Base-by-base conservation (phyloP, 192 early-diverging fungal species). In the Umbelopsis ramanniana region DNA sequence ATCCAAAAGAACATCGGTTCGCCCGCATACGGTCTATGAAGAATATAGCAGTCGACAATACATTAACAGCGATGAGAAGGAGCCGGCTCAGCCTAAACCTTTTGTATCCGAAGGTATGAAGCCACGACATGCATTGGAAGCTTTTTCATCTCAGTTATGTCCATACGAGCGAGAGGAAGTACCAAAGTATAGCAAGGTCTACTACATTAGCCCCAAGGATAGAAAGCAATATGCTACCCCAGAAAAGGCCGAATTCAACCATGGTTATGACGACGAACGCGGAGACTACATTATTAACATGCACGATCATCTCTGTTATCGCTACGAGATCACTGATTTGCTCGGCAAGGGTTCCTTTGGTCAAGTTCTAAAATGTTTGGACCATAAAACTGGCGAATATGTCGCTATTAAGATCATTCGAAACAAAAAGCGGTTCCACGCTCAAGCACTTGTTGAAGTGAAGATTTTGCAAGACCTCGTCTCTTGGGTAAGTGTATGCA, bases 351-450 rank as follows among this genome's bases (percentile, higher is more conserved):
- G 74, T 1, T 74, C 93, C 7, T 98, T 98, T 79, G 97, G 97
- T 7, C 95, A 97, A 73, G 96, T 97, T 7, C 85, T 96, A 70
- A 93, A 94, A 57, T 95, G 94, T 71, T 88, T 89, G 43, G 97
- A 98, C 78, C 97, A 98, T 83, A 97, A 95, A 75, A 89, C 91
- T 1, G 93, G 93, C 29, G 85, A 87, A 52, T 85, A 88, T 55
- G 92, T 93, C 43, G 97, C 96, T 6, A 84, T 98, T 46, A 98
- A 98, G 83, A 92, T 98, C 52, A 99, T 98, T 74, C 70, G 95
- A 29, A 99, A 98, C 81, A 96, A 96, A 86, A 95, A 94, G 82
- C 87, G 96, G 22, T 98, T 99, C 85, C 95, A 98, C 82, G 89
- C 91, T 74, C 97, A 98, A 74, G 97, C 95, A 10, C 82, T 92